Evolutionary conservation across 805 yeast genomes (phyloP), one percentile per base, ranked within the genome.

Genomic region (Suhomyces sp.): DNA sequence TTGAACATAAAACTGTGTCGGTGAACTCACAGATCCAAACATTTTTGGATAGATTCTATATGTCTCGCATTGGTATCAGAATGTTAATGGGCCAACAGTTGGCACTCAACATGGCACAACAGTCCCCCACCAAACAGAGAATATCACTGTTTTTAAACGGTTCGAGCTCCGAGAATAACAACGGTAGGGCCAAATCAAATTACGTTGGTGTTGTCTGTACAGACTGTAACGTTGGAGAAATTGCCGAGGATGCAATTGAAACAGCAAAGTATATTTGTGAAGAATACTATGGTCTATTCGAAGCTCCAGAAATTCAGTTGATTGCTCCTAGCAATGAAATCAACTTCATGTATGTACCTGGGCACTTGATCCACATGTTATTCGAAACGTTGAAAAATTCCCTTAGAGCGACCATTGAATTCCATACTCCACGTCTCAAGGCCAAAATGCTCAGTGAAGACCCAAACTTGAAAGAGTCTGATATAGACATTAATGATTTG

Each of bases 1-100:
- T 69, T 17, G 61, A 56, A 25, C 64, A 60, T 56, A 68, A 55
- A 34, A 66, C 72, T 9, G 65, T 72, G 27, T 46, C 74, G 19
- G 80, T 84, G 25, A 86, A 84, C 51, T 72, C 79, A 35, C 77
- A 86, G 9, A 79, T 88, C 22, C 95, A 88, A 60, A 72, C 79
- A 11, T 88, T 88, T 53, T 66, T 88, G 43, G 96, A 88, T 62
- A 61, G 93, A 20, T 88, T 88, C 55, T 88, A 88, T 66, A 81
- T 88, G 88, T 81, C 88, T 35, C 72, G 96, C 39, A 88, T 88
- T 43, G 96, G 96, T 2, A 88, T 88, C 42, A 74, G 96, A 45
- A 88, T 88, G 95, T 72, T 88, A 25, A 85, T 88, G 51, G 96
- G 96, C n/a, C 96, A 88, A 63, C 95, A 88, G 51, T 82, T 88